A percentile compares a stretch with the other conserved stretches of the same genome.
These are phyloP conservation scores for Colletotrichum sp. DNA, from an alignment of 2,329 filamentous ascomycete genomes.

Conservation along the genomic window DNA sequence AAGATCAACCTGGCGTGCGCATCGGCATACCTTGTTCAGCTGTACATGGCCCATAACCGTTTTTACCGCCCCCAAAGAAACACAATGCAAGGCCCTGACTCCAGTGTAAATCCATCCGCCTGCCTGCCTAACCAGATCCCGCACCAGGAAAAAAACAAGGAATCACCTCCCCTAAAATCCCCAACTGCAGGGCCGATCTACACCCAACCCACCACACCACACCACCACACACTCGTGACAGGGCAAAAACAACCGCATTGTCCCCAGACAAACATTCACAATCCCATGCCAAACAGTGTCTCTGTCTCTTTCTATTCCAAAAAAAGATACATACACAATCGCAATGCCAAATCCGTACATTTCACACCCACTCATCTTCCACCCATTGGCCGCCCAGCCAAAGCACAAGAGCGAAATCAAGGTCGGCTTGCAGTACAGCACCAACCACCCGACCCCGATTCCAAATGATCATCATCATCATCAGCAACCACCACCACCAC, in stretches of 20 bases:
- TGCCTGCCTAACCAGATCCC: background rate
- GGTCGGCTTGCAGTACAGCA: background rate
- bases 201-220: background rate
- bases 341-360: background rate
- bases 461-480: background rate
- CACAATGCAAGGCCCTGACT: background rate
- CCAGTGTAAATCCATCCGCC: background rate
- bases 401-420: background rate
- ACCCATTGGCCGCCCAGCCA: background rate
- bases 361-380: background rate
- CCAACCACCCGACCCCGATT: background rate
- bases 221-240: background rate
- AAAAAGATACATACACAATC: background rate
- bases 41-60: background rate
- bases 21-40: background rate
- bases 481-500: background rate
- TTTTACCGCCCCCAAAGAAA: background rate
- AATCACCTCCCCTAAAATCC: background rate
- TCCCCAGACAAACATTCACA: background rate
- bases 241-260: background rate
- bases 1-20: background rate
- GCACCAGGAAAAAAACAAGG: background rate
- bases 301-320: background rate
- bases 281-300: background rate
- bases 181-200: background rate